Evolutionary conservation across 164 flowering plant species (phyloP), one percentile per base, ranked within the genome.

Genomic region (Vitis rupestris): DNA sequence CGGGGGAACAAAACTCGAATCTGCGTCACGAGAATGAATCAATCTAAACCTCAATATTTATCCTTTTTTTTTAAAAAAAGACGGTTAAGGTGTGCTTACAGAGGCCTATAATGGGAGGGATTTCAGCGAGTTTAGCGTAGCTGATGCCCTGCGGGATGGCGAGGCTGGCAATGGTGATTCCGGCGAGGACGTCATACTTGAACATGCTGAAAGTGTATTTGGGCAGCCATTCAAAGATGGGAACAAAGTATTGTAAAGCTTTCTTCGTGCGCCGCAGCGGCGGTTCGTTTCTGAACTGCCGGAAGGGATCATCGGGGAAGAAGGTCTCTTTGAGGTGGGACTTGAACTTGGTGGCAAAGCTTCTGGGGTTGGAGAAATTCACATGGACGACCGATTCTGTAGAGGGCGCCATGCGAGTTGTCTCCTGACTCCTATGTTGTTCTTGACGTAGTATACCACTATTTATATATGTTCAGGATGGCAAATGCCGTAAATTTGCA

Each of bases 1-100:
- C 0, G 98, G 94, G 6, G 98, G 98, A 4, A 92, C 88, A 64
- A 92, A 94, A 71, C 97, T 90, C 15, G 93, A 92, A 81, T 94
- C 98, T 94, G 79, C 81, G 70, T 60, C 11, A 50, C 5, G 7
- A 3, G 0, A 50, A 14, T 57, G 51, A 51, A 16, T 14, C 2
- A 23, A 23, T 23, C 27, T 23, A 23, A 23, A 23, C 27, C 27
- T 23, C 27, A 23, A 23, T 23, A 23, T 23, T 23, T 23, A 23
- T 23, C 27, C 1, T 23, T 23, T 23, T 23, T 23, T 23, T 23
- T 2, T 0, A 23, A 53, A 62, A 5, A 8, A 12, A 52, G 37
- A 55, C 50, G 15, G 2, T 23, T 23, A 23, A 23, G 27, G 27
- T 23, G 0, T 29, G 23, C 87, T 74, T 77, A 90, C 96, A 90